These are phyloP conservation scores for Talaromyces stipitatus DNA, from an alignment of 495 filamentous ascomycete genomes.

Conservation along the genomic window DNA sequence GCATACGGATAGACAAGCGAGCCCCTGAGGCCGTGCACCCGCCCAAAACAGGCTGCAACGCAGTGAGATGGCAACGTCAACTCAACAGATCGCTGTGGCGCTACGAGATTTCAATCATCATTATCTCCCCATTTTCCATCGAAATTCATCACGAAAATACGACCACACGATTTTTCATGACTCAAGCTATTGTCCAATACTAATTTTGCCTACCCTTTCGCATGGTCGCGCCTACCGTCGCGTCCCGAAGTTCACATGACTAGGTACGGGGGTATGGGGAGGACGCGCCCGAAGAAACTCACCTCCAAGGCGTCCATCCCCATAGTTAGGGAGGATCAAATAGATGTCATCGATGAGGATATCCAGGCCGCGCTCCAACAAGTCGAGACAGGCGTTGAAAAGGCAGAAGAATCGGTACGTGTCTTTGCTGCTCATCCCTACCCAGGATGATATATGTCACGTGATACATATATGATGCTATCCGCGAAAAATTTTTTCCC, in stretches of 20 bases:
- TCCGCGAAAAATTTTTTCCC: slow-evolving; percentile 19
- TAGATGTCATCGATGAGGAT: slow-evolving; percentile 69
- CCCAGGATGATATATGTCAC: slow-evolving; percentile 28
- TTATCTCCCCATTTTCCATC: slow-evolving; percentile 44
- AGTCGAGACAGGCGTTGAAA: slow-evolving; percentile 94
- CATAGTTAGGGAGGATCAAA: slow-evolving; percentile 80
- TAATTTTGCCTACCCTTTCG: slow-evolving; percentile 33
- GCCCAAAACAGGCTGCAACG: slow-evolving; percentile 36
- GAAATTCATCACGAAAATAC: slow-evolving; percentile 49
- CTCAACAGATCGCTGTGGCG: slow-evolving; percentile 44
- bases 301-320: slow-evolving; percentile 77
- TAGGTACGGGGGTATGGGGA: slow-evolving; percentile 51
- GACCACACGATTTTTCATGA: slow-evolving; percentile 48
- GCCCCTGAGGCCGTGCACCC: slow-evolving; percentile 42
- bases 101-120: slow-evolving; percentile 45
- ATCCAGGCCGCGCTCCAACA: slow-evolving; percentile 59
- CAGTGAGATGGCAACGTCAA: slow-evolving; percentile 55
- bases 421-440: slow-evolving; percentile 21
- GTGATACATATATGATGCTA: slow-evolving; percentile 33
- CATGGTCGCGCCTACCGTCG: slow-evolving; percentile 38
- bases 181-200: slow-evolving; percentile 33
- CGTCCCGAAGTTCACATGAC: slow-evolving; percentile 56
- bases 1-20: slow-evolving; percentile 34
- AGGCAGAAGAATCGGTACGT: slow-evolving; percentile 93
- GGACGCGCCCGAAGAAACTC: slow-evolving; percentile 80